phyloP scores from a whole-genome alignment of 2,329 filamentous ascomycete species.

The Mycocentrospora acerina region DNA sequence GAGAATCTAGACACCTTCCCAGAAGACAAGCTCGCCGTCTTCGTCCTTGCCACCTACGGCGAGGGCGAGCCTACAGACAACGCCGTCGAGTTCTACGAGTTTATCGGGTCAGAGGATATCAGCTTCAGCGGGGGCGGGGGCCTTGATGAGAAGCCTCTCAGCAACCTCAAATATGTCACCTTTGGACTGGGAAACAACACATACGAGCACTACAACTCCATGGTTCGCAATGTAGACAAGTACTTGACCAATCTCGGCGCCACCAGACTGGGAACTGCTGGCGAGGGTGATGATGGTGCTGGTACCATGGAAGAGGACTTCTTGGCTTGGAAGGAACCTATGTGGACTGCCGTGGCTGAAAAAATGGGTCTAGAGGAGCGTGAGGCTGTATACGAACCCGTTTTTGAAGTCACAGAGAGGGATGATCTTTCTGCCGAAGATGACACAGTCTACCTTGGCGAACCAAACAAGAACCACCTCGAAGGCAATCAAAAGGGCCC shows the following conservation, averaged over 20 bases:
- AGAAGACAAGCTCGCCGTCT: conserved; percentile 88
- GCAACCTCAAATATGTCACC: conserved; percentile 85
- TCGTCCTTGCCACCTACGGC: conserved; percentile 94
- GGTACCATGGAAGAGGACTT: conserved; percentile 99
- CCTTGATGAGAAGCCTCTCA: conserved; percentile 69
- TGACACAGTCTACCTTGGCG: conserved; percentile 85
- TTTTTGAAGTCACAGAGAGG: conserved; percentile 79
- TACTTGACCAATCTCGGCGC: conserved; percentile 80
- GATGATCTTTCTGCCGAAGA: conserved; percentile 73
- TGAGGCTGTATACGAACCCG: conserved; percentile 92
- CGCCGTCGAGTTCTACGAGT: conserved; percentile 98
- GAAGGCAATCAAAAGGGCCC: conserved; percentile 81
- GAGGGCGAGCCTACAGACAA: conserved; percentile 99
- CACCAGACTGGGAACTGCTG: conserved; percentile 78
- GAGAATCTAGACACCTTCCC: conserved; percentile 89
- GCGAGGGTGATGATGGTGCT: conserved; percentile 95
- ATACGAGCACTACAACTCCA: conserved; percentile 98
- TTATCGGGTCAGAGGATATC: conserved; percentile 79
- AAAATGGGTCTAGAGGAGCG: conserved; percentile 91
- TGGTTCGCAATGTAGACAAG: conserved; percentile 90
- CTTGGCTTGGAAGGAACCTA: conserved; percentile 97
- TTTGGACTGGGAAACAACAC: conserved; percentile 99
- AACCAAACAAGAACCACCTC: conserved; percentile 95
- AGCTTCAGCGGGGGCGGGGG: conserved; percentile 71
- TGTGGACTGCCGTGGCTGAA: conserved; percentile 85